These are phyloP conservation scores for Penicillium sp. DNA, from an alignment of 2,329 filamentous ascomycete genomes.

Conservation along the genomic window DNA sequence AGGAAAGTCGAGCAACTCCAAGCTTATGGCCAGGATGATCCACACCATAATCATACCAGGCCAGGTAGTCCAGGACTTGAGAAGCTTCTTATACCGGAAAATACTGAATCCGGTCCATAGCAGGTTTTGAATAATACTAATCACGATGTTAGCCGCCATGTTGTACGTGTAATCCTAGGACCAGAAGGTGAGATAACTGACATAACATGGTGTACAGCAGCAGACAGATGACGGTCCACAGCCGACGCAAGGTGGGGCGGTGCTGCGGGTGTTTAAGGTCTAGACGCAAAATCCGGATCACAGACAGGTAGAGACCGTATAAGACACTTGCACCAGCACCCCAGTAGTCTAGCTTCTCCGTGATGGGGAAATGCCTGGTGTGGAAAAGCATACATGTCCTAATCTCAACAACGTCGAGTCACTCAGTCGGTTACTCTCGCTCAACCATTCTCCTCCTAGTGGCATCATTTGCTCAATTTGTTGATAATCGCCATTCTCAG, in stretches of 20 bases:
- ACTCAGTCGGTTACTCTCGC: background rate
- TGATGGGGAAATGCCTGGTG: slow-evolving; percentile 77
- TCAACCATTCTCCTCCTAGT: background rate
- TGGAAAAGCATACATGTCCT: slow-evolving; percentile 72
- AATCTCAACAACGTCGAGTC: too few species aligned
- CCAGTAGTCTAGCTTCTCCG: slow-evolving; percentile 96
- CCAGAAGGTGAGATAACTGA: slow-evolving; percentile 80
- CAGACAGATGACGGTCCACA: slow-evolving; percentile 75
- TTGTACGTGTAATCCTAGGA: slow-evolving; percentile 97
- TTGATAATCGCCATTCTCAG: background rate
- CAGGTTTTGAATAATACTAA: slow-evolving; percentile 75
- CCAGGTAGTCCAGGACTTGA: slow-evolving; percentile 79
- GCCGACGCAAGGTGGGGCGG: slow-evolving; percentile 58
- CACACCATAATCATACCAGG: slow-evolving; percentile 88
- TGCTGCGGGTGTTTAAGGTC: slow-evolving; percentile 57
- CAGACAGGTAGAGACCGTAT: slow-evolving; percentile 85
- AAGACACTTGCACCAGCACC: slow-evolving; percentile 85
- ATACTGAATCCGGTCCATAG: slow-evolving; percentile 87
- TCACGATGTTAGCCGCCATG: slow-evolving; percentile 88
- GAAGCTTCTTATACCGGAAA: slow-evolving; percentile 67
- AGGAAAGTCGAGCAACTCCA: slow-evolving; percentile 92
- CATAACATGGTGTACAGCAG: slow-evolving; percentile 71
- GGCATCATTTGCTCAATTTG: background rate
- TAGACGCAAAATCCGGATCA: slow-evolving; percentile 78
- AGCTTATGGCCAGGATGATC: slow-evolving; percentile 89